Evolutionary conservation across 331 rosid species (phyloP).

Genomic region (Telfairia occidentalis): DNA sequence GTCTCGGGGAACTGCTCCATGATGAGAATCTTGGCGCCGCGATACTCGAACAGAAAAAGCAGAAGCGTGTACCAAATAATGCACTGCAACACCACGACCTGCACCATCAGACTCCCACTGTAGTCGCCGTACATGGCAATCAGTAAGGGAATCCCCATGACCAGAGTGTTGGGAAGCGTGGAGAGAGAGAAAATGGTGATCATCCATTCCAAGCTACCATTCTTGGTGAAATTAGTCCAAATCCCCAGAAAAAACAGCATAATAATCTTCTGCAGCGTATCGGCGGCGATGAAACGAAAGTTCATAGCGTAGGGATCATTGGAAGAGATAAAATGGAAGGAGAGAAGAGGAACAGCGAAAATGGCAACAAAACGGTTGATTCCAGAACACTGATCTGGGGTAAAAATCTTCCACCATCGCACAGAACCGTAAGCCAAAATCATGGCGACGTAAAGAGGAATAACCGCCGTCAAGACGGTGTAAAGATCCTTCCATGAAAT

Average conservation of each 20-base stretch:
- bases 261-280: conserved; percentile 78
- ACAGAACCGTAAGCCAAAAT: conserved; percentile 91
- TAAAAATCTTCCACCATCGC: conserved; percentile 98
- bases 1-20: conserved; percentile 99
- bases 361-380: conserved; percentile 91
- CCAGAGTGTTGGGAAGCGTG: conserved; percentile 82
- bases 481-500: conserved; percentile 63
- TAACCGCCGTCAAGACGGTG: conserved; percentile 72
- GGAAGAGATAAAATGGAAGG: conserved; percentile 76
- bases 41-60: conserved; percentile 80
- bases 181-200: conserved; percentile 87
- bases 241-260: conserved; percentile 47
- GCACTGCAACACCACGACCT: conserved; percentile 85
- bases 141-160: conserved; percentile 84
- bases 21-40: conserved; percentile 85
- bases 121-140: conserved; percentile 70
- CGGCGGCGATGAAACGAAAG: conserved; percentile 91
- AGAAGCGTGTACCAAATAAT: conserved; percentile 93
- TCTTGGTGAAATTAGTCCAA: conserved; percentile 69
- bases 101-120: conserved; percentile 73
- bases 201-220: conserved; percentile 93
- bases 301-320: conserved; percentile 79
- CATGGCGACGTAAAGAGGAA: conserved; percentile 95
- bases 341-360: conserved; percentile 86
- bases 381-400: conserved; percentile 99